Evolutionary conservation across 345 rosid species (phyloP).

Genomic region (Aquilaria sinensis): DNA sequence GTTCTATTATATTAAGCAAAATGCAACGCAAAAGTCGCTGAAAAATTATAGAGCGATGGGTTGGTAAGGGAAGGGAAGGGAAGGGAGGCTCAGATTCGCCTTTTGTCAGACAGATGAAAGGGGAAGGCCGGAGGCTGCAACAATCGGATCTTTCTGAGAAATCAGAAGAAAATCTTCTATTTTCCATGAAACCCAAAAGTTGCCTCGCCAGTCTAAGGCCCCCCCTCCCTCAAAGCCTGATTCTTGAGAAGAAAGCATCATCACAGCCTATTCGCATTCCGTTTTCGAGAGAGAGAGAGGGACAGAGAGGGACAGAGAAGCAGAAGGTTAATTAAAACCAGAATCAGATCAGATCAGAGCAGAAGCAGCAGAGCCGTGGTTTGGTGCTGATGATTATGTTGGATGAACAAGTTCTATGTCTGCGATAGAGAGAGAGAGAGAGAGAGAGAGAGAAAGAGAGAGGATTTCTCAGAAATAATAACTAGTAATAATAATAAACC

Average conservation of each 20-base stretch:
- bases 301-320: slow-evolving; percentile 12
- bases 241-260: slow-evolving; percentile 15
- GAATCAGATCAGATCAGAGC: background rate
- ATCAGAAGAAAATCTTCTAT: background rate
- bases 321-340: background rate
- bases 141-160: no score
- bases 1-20: no score
- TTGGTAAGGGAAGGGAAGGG: background rate
- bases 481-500: no score
- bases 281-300: background rate
- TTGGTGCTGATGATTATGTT: background rate
- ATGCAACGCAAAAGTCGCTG: no score
- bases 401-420: no score
- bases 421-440: no score
- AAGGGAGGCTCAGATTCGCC: slow-evolving; percentile 41
- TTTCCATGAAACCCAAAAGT: slow-evolving; percentile 8
- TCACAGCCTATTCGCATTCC: slow-evolving; percentile 21
- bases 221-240: slow-evolving; percentile 24
- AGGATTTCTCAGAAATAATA: no score
- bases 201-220: slow-evolving; percentile 14
- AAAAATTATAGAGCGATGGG: no score
- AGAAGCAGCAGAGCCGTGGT: background rate
- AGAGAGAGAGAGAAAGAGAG: slow-evolving; percentile 3
- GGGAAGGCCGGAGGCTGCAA: slow-evolving; percentile 27
- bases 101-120: slow-evolving; percentile 17